These are phyloP conservation scores for Clavispora carvajalis DNA, from an alignment of 805 yeast genomes.

Conservation along the genomic window DNA sequence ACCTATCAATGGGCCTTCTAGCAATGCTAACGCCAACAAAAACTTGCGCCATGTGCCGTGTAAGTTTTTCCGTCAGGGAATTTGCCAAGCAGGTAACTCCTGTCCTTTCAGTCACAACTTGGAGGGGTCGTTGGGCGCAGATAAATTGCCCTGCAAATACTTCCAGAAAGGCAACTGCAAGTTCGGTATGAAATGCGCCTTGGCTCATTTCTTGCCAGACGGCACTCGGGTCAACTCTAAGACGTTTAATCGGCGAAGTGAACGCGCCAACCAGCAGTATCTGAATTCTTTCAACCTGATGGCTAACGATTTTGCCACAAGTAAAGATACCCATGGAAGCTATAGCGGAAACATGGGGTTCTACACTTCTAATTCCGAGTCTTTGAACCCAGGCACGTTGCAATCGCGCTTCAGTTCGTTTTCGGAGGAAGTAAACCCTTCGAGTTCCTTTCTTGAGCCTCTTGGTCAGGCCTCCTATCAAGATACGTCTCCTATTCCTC, in stretches of 20 bases:
- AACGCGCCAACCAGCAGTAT: background rate
- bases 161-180: constrained; percentile 96
- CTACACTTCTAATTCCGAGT: background rate
- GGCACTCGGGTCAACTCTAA: constrained; percentile 71
- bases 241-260: constrained; percentile 8
- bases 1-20: constrained; percentile 4
- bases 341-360: background rate
- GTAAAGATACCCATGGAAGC: background rate
- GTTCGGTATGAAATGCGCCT: constrained; percentile 90
- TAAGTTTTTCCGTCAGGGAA: constrained; percentile 86
- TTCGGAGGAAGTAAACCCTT: background rate
- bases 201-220: constrained; percentile 86
- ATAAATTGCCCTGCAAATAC: constrained; percentile 75
- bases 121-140: constrained; percentile 49
- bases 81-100: constrained; percentile 88
- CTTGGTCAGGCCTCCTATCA: background rate
- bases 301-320: background rate
- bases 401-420: background rate
- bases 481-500: background rate
- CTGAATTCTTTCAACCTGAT: background rate
- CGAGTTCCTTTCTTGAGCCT: background rate
- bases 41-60: constrained; percentile 94
- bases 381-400: background rate
- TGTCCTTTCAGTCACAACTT: constrained; percentile 88
- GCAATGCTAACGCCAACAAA: constrained; percentile 16